Evolutionary conservation across 257 asterid genomes (phyloP).

Genomic region (Jasminum sambac): DNA sequence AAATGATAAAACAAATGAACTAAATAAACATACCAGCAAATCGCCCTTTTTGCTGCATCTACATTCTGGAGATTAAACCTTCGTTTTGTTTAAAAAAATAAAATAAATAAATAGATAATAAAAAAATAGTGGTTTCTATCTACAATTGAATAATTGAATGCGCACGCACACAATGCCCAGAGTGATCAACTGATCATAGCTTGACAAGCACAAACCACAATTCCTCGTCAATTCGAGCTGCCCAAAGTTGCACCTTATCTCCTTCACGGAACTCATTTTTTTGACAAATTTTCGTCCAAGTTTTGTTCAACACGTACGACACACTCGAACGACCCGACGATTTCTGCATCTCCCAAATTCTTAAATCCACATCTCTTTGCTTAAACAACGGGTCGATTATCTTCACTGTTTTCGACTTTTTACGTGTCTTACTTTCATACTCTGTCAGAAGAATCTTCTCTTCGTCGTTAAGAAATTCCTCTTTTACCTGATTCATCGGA

Average conservation of each 20-base stretch:
- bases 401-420: neutral
- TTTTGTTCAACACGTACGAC: constrained; percentile 18
- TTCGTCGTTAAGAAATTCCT: constrained; percentile 7
- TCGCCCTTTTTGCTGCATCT: too few species aligned
- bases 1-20: too few species aligned
- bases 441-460: neutral
- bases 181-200: neutral
- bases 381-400: constrained; percentile 19
- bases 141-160: too few species aligned
- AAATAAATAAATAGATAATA: too few species aligned
- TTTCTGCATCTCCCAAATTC: constrained; percentile 16
- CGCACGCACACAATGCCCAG: too few species aligned
- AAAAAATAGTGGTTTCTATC: too few species aligned
- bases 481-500: neutral
- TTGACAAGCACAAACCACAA: neutral
- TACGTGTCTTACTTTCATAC: neutral
- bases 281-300: neutral
- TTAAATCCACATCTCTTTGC: neutral
- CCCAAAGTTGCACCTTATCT: neutral
- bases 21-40: too few species aligned
- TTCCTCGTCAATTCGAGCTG: neutral
- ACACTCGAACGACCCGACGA: neutral
- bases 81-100: too few species aligned
- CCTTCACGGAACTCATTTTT: neutral
- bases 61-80: too few species aligned